Percentiles rank a stretch among this genome's conserved stretches.
phyloP scores from a whole-genome alignment of 2,329 filamentous ascomycete species.

The Eutypella sp. region DNA sequence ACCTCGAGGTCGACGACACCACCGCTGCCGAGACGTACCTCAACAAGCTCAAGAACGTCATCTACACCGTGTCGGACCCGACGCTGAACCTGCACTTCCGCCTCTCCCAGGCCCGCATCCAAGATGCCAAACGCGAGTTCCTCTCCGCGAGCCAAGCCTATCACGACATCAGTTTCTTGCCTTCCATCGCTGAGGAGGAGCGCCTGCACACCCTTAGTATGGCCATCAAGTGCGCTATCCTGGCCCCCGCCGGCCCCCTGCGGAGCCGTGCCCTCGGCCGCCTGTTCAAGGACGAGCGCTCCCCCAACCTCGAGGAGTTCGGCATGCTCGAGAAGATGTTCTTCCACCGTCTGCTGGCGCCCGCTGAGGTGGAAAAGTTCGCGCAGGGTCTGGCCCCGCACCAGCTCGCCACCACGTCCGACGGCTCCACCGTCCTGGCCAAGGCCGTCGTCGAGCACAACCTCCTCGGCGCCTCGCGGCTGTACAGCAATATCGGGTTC shows the following conservation, averaged over 20 bases:
- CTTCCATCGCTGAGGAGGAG: conserved; percentile 79
- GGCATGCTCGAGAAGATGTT: conserved; percentile 97
- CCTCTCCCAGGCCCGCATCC: conserved; percentile 86
- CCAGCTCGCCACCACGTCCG: conserved; percentile 82
- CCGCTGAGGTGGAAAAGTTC: conserved; percentile 82
- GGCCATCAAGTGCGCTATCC: conserved; percentile 85
- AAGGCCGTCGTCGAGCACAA: conserved; percentile 97
- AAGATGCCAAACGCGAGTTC: conserved; percentile 86
- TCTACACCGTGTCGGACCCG: conserved; percentile 70
- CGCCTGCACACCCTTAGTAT: conserved; percentile 78
- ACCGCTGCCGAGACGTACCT: conserved; percentile 79
- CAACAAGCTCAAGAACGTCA: conserved; percentile 92
- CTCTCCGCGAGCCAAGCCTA: conserved; percentile 83
- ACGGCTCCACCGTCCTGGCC: conserved; percentile 88
- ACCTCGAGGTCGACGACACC: conserved; percentile 89
- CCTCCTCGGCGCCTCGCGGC: conserved; percentile 73
- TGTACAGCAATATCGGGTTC: conserved; percentile 74
- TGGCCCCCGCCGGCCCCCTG: conserved; percentile 84
- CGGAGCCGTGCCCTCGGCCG: conserved; percentile 75
- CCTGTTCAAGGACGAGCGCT: conserved; percentile 90
- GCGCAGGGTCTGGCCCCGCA: conserved; percentile 75
- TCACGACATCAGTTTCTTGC: conserved; percentile 76
- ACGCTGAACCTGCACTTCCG: conserved; percentile 79
- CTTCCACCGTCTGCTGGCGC: conserved; percentile 75
- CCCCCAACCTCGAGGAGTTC: conserved; percentile 70